Base-by-base conservation (phyloP, 2,329 filamentous ascomycete species). In the Cladosporium halotolerans region DNA sequence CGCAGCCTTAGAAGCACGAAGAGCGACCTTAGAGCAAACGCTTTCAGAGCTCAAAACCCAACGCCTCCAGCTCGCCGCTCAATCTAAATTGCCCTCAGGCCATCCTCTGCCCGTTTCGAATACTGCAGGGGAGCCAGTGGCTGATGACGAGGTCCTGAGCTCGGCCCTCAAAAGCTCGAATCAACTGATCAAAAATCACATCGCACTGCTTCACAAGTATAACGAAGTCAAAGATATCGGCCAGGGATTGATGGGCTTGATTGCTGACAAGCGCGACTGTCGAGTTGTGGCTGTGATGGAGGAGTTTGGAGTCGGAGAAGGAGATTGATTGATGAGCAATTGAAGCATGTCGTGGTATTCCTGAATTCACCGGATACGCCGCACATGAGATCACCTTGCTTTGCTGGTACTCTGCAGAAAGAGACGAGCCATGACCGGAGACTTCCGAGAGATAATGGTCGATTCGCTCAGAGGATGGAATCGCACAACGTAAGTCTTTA, bases 171-270 rank as follows among this genome's bases (percentile, higher is more conserved):
- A 59, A 11, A 72, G 75, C 9, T 74, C 80, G 0, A 72, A 78
- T 39, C 68, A 70, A 16, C 79, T 80, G 9, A 80, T 85, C 48
- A 78, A 81, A 51, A 71, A 72, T 32, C 84, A 88, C 65, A 88
- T 88, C 62, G 76, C 75, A 55, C 72, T 84, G 3, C 72, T 88
- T 32, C 83, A 86, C 58, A 73, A 80, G 54, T 88, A 88, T 69
- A 88, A 88, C 61, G 84, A 86, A 66, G 81, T 87, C 60, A 82
- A 83, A 57, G 85, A 88, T 66, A 73, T 85, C 7, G 84, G 80
- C 0, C 78, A 83, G 62, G 84, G 83, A 0, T 63, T 88, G 31
- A 77, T 87, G 69, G 83, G 82, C 0, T 68, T 88, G 61, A 80
- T 88, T 65, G 84, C 85, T 3, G 84, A 88, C 55, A 75, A 78